phyloP scores from a whole-genome alignment of 257 asterid species.

The Solanum lignicaule region DNA sequence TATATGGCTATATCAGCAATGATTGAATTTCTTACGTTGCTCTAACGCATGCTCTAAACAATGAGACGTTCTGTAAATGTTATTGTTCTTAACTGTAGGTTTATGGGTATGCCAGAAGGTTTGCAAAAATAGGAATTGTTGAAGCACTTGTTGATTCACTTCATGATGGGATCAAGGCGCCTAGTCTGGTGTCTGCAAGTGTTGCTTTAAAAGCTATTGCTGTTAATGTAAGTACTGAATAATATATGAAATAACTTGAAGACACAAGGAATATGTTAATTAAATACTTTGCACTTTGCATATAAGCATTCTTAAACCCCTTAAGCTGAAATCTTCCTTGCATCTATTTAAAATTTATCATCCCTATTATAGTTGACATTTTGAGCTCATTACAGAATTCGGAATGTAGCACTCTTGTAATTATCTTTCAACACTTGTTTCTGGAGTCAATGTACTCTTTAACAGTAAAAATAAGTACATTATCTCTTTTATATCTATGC shows the following conservation, averaged over 20 bases:
- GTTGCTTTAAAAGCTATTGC: slow-evolving; percentile 79
- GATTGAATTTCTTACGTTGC: neutral
- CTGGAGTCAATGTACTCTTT: neutral
- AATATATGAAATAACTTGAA: neutral
- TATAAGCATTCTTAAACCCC: neutral
- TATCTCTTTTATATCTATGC: neutral
- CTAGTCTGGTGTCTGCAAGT: slow-evolving; percentile 61
- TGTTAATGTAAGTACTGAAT: slow-evolving; percentile 62
- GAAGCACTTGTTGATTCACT: slow-evolving; percentile 76
- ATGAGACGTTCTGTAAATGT: neutral
- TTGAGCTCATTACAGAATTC: neutral
- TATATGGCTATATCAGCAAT: neutral
- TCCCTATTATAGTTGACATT: neutral
- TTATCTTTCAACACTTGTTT: neutral
- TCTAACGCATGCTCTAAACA: neutral
- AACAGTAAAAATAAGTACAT: neutral
- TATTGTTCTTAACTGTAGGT: slow-evolving; percentile 37
- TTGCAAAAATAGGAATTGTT: slow-evolving; percentile 63
- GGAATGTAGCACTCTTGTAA: neutral
- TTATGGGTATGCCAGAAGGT: slow-evolving; percentile 83
- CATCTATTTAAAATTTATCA: neutral
- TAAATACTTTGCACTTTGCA: neutral
- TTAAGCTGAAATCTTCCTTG: neutral
- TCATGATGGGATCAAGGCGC: slow-evolving; percentile 53
- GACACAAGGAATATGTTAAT: neutral